A percentile compares a stretch with the other conserved stretches of the same genome.
phyloP scores from a whole-genome alignment of 2,329 filamentous ascomycete genomes.

The Ilyonectria mors-panacis region DNA sequence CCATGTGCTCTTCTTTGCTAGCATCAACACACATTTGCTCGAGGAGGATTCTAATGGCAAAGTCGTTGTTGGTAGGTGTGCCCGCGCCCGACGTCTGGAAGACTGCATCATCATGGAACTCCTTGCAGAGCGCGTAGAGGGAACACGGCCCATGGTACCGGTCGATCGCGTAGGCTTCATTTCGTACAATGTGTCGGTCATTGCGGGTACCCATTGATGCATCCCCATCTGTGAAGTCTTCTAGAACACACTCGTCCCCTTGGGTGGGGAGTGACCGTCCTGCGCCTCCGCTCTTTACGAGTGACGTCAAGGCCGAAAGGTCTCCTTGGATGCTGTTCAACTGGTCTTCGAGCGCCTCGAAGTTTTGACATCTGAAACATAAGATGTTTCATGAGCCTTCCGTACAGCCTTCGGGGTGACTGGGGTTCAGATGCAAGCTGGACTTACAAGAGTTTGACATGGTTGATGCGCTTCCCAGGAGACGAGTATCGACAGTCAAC shows the following conservation, averaged over 20 bases:
- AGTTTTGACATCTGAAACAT: constrained; percentile 48
- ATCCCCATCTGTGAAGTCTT: constrained; percentile 17
- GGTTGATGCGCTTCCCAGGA: constrained; percentile 48
- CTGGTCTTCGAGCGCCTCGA: constrained; percentile 47
- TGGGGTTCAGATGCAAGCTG: constrained; percentile 10
- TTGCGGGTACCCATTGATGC: constrained; percentile 15
- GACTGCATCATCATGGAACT: constrained; percentile 41
- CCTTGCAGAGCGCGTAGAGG: constrained; percentile 44
- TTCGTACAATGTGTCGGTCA: constrained; percentile 41
- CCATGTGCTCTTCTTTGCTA: constrained; percentile 39
- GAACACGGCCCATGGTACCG: constrained; percentile 46
- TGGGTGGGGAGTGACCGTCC: constrained; percentile 26
- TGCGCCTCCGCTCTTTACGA: constrained; percentile 40
- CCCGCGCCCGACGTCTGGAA: constrained; percentile 22
- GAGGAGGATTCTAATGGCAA: constrained; percentile 31
- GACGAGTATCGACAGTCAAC: constrained; percentile 50
- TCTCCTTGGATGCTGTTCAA: constrained; percentile 47
- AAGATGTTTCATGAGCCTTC: constrained; percentile 33
- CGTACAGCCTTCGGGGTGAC: constrained; percentile 21
- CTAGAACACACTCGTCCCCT: constrained; percentile 25
- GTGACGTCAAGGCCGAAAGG: constrained; percentile 46
- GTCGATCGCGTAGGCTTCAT: constrained; percentile 37
- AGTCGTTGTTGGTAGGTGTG: constrained; percentile 10
- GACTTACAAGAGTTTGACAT: constrained; percentile 49
- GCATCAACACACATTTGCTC: constrained; percentile 44